phyloP scores from a whole-genome alignment of 1,284 basidiomycete genomes.

The Macrocystidia cucumis region DNA sequence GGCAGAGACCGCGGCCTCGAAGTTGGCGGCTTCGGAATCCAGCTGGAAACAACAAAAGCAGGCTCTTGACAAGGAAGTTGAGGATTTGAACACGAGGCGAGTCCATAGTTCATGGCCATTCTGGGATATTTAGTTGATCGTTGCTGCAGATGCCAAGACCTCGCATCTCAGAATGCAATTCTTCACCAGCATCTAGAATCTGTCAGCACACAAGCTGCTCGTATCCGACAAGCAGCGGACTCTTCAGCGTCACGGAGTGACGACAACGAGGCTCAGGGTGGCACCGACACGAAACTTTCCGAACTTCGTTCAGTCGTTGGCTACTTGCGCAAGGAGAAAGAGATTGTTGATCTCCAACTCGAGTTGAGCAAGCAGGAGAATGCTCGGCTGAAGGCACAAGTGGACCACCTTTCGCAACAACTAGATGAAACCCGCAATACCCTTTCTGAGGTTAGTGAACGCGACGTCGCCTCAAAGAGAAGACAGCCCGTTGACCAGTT shows the following conservation, averaged over 20 bases:
- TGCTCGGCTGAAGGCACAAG: slow-evolving; percentile 65
- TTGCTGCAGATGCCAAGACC: slow-evolving; percentile 56
- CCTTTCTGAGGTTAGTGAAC: slow-evolving; percentile 55
- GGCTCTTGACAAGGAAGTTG: slow-evolving; percentile 69
- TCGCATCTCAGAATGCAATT: slow-evolving; percentile 70
- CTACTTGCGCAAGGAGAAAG: slow-evolving; percentile 85
- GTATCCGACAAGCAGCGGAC: slow-evolving; percentile 65
- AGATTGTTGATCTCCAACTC: slow-evolving; percentile 83
- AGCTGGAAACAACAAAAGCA: slow-evolving; percentile 81
- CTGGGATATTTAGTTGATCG: neutral
- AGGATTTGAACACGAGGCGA: slow-evolving; percentile 64
- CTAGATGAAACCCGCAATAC: slow-evolving; percentile 65
- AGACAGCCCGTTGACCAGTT: slow-evolving; percentile 3
- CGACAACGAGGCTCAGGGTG: slow-evolving; percentile 37
- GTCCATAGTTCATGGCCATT: slow-evolving; percentile 10
- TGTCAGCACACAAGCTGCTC: slow-evolving; percentile 75
- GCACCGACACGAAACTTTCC: slow-evolving; percentile 51
- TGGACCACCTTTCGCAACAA: slow-evolving; percentile 65
- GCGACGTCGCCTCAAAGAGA: slow-evolving; percentile 1
- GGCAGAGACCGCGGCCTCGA: slow-evolving; percentile 70
- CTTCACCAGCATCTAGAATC: slow-evolving; percentile 83
- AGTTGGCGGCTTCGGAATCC: slow-evolving; percentile 58
- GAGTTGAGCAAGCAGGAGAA: slow-evolving; percentile 85
- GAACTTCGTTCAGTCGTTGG: slow-evolving; percentile 78
- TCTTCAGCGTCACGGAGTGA: slow-evolving; percentile 26